Evolutionary conservation across 495 filamentous ascomycete species (phyloP), one percentile per base, ranked within the genome.

Genomic region (Penicillium angulare): DNA sequence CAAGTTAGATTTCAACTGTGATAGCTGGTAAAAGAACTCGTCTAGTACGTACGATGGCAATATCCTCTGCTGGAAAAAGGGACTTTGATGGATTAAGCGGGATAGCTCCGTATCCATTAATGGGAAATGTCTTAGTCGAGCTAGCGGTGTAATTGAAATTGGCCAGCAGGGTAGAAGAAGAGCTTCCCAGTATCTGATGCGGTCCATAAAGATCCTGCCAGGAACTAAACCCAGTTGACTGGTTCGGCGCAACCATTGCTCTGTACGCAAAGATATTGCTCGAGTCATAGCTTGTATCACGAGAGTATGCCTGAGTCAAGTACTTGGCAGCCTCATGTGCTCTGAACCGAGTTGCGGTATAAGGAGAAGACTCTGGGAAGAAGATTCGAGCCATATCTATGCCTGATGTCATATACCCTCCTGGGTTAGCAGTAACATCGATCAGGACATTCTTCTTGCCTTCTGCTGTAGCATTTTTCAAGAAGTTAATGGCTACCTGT

Each of bases 141-240:
- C 75, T 75, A 12, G 70, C 35, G n/a, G 61, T 64, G 55, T 75
- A 73, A 45, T 77, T 74, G 17, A 82, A 63, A 45, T 81, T 77
- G 51, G 79, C 75, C 0, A 66, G 62, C 55, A 81, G 67, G 41
- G 63, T 64, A 10, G 66, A 68, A 15, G 79, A 78, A 55, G 67
- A 54, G 47, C 79, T 76, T 0, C 66, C 72, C 17, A 75, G 53
- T 26, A 67, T 52, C 0, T 54, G 23, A 27, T 73, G 52, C 13
- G 78, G 77, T 0, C 79, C 79, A 52, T 71, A 80, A 35, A 79
- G 70, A 31, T 84, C 76, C 6, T 63, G 54, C 81, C 79, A 85
- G 3, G 75, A 79, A 5, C 60, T 59, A 61, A 82, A 85, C 35
- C 69, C 38, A 4, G 21, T 55, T 9, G 49, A 52, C 33, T 67